Base-by-base conservation (phyloP, 805 yeast genomes). In the Monosporozyma solicola region DNA sequence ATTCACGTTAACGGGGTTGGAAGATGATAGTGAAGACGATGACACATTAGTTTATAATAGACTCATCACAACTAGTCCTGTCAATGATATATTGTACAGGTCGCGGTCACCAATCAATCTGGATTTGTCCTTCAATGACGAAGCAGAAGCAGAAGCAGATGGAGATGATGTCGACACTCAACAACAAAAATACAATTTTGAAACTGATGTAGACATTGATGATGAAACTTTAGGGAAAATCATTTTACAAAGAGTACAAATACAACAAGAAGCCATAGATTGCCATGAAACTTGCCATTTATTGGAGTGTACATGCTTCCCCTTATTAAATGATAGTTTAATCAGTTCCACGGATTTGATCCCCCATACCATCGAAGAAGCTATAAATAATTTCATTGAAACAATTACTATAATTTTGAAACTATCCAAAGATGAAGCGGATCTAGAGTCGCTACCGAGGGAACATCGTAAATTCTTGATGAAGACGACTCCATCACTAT, bases 401-500 rank as follows among this genome's bases (percentile, higher is more conserved):
- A 51, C 55, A 1, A 11, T 53, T 10, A 31, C 49, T 20, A 25
- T 43, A 33, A 50, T 50, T 9, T 43, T 43, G 20, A 15, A 37
- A 41, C 5, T 51, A 5, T 46, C 51, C 6, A 43, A 45, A 13
- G 31, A 29, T 5, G 20, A 43, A 5, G 15, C 27, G 15, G 44
- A 52, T 25, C 49, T n/a, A 31, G 35, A 33, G 16, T n/a, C 5
- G 6, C 22, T 31, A 25, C 49, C 57, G 1, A 47, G 47, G 27
- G 41, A 44, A 11, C 52, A 31, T 25, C 22, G 41, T 16, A 54
- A 44, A 29, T 67, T 65, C 52, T 50, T 32, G 16, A 67, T 67
- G 71, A 65, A 66, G 48, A 62, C 64, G 44, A 47, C 59, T 2
- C 69, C 71, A 1, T 54, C 67, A 2, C 50, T 67, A 16, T 54